Evolutionary conservation across 176 grass and related monocot genomes (phyloP).

Genomic region (Musa acuminata): DNA sequence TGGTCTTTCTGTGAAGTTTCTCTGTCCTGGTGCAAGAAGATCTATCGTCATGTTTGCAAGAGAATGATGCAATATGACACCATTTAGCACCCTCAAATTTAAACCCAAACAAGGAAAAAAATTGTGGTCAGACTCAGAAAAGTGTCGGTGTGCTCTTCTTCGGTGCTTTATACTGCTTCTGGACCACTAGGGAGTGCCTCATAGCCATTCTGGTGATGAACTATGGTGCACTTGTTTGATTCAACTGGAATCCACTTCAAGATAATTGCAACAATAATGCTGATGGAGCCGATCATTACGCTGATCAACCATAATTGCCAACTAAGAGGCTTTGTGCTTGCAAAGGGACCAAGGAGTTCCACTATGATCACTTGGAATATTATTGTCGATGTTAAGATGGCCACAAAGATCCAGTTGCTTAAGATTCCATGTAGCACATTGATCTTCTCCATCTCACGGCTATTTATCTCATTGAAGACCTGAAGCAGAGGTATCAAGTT

Average conservation of each 20-base stretch:
- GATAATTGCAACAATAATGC: conserved; percentile 56
- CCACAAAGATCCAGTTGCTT: conserved; percentile 62
- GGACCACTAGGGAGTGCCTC: conserved; percentile 45
- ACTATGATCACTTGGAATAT: conserved; percentile 84
- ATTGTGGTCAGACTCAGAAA: neutral
- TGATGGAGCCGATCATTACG: conserved; percentile 54
- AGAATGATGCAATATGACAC: neutral
- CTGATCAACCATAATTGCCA: conserved; percentile 72
- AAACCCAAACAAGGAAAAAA: neutral
- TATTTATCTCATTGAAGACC: conserved; percentile 99
- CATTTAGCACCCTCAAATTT: neutral
- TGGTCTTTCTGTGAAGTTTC: no score
- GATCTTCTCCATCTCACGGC: conserved; percentile 91
- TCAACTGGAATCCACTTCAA: conserved; percentile 82
- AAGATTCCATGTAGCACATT: conserved; percentile 67
- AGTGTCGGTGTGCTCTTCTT: neutral
- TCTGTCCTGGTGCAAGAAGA: no score
- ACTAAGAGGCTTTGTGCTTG: conserved; percentile 68
- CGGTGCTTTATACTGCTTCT: conserved; percentile 42
- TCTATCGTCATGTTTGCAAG: no score
- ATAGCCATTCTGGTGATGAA: conserved; percentile 40
- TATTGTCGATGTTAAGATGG: conserved; percentile 44
- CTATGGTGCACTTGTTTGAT: conserved; percentile 7
- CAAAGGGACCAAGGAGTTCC: conserved; percentile 73
- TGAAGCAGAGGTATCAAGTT: conserved; percentile 10